Conservation (phyloP, 805 yeast genomes). For the Wickerhamomyces bisporus region DNA sequence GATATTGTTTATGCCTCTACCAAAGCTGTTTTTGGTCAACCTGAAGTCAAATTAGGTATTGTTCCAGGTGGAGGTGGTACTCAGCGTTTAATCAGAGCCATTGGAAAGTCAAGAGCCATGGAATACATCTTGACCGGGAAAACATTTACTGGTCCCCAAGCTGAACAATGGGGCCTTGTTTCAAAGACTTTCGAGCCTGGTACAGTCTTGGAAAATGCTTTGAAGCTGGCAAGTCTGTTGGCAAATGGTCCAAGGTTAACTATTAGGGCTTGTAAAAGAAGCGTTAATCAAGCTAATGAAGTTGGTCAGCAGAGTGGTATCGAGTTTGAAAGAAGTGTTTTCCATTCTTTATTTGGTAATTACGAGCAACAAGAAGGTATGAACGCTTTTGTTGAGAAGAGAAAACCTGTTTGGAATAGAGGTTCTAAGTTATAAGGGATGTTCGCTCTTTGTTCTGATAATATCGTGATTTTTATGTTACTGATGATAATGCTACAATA, state of each 20-base stretch:
- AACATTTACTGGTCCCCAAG: constrained; percentile 38
- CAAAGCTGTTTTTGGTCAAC: constrained; percentile 47
- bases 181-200: constrained; percentile 36
- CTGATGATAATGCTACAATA: constrained; percentile 3
- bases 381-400: constrained; percentile 44
- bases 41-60: constrained; percentile 48
- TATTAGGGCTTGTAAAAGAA: constrained; percentile 40
- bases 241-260: constrained; percentile 39
- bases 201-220: constrained; percentile 36
- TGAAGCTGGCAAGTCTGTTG: constrained; percentile 38
- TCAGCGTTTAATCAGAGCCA: constrained; percentile 41
- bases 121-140: constrained; percentile 44
- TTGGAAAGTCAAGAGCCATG: constrained; percentile 47
- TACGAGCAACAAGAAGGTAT: constrained; percentile 45
- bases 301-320: constrained; percentile 34
- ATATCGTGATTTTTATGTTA: too few relatives aligned
- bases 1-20: constrained; percentile 48
- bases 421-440: constrained; percentile 13
- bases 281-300: constrained; percentile 36
- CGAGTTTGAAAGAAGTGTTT: constrained; percentile 36
- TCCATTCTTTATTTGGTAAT: constrained; percentile 42
- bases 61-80: constrained; percentile 53
- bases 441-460: too few relatives aligned
- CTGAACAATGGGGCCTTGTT: constrained; percentile 44
- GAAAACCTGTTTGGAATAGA: constrained; percentile 29